Percentiles rank a stretch among this genome's conserved stretches.
These are phyloP conservation scores for Cryphonectria carpinicola DNA, from an alignment of 2,329 filamentous ascomycete species.

Conservation along the genomic window DNA sequence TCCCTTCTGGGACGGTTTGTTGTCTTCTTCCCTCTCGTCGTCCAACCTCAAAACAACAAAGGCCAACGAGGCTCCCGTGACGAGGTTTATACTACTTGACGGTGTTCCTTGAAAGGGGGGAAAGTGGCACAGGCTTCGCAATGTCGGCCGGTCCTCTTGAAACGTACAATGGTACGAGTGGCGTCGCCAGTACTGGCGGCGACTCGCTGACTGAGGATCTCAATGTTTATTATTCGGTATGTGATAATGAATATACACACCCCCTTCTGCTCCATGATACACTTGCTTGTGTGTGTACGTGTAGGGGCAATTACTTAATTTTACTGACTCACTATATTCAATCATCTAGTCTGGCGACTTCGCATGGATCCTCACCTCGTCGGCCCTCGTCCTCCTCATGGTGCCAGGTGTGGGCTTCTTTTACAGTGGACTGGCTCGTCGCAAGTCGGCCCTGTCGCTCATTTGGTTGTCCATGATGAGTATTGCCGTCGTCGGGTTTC, in stretches of 20 bases:
- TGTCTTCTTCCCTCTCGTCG: no score
- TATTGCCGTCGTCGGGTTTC: slow-evolving; percentile 78
- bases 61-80: background rate
- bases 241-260: background rate
- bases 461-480: slow-evolving; percentile 86
- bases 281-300: background rate
- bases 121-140: slow-evolving; percentile 11
- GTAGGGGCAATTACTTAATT: background rate
- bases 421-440: slow-evolving; percentile 86
- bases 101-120: background rate
- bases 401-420: slow-evolving; percentile 94
- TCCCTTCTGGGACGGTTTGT: background rate
- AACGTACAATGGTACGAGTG: slow-evolving; percentile 56
- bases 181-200: slow-evolving; percentile 51
- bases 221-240: slow-evolving; percentile 82
- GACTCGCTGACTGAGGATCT: slow-evolving; percentile 68
- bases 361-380: slow-evolving; percentile 76
- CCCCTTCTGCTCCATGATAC: background rate
- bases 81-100: background rate
- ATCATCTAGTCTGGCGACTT: slow-evolving; percentile 75
- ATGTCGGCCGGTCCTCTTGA: slow-evolving; percentile 42
- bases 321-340: background rate
- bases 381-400: slow-evolving; percentile 87
- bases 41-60: background rate
- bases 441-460: slow-evolving; percentile 86